A percentile compares a stretch with the other conserved stretches of the same genome.
These are phyloP conservation scores for Exophiala calicioides DNA, from an alignment of 2,329 filamentous ascomycete species.

Conservation along the genomic window DNA sequence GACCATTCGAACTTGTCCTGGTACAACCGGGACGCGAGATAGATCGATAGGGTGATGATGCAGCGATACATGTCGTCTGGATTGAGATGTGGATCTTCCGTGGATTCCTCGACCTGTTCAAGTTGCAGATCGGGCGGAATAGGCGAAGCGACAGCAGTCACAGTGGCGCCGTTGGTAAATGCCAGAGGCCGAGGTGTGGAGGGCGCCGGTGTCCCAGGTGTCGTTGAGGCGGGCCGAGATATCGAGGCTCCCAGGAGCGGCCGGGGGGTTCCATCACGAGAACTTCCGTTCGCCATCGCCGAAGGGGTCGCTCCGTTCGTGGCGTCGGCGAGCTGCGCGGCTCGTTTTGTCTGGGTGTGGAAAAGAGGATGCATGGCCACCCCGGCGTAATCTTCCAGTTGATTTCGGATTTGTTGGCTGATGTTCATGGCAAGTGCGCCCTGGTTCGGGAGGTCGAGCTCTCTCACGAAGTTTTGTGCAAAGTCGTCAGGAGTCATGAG, in stretches of 20 bases:
- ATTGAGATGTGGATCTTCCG: conserved; percentile 59
- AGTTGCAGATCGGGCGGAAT: conserved; percentile 43
- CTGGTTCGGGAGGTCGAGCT: conserved; percentile 84
- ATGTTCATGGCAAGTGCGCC: conserved; percentile 72
- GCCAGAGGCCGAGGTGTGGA: conserved; percentile 56
- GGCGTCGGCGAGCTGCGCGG: conserved; percentile 35
- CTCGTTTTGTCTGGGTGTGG: conserved; percentile 56
- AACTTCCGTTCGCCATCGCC: conserved; percentile 42
- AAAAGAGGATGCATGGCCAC: conserved; percentile 93
- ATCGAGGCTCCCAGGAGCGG: conserved; percentile 32
- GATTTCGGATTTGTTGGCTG: conserved; percentile 89
- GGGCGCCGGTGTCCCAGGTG: conserved; percentile 29
- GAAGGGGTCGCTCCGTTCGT: conserved; percentile 36
- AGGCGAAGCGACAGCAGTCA: conserved; percentile 70
- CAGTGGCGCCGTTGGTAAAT: conserved; percentile 41
- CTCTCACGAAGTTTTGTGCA: conserved; percentile 84
- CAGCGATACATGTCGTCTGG: conserved; percentile 95
- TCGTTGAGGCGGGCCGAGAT: conserved; percentile 28
- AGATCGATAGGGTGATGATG: conserved; percentile 86
- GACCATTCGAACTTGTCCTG: conserved; percentile 99
- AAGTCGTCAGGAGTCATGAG: conserved; percentile 94
- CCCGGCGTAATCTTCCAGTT: conserved; percentile 93
- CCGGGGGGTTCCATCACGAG: conserved; percentile 54
- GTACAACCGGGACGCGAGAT: conserved; percentile 86
- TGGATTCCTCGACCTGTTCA: conserved; percentile 12